Conservation (phyloP, 2,329 filamentous ascomycete species). For the Neospermospora avenae region DNA sequence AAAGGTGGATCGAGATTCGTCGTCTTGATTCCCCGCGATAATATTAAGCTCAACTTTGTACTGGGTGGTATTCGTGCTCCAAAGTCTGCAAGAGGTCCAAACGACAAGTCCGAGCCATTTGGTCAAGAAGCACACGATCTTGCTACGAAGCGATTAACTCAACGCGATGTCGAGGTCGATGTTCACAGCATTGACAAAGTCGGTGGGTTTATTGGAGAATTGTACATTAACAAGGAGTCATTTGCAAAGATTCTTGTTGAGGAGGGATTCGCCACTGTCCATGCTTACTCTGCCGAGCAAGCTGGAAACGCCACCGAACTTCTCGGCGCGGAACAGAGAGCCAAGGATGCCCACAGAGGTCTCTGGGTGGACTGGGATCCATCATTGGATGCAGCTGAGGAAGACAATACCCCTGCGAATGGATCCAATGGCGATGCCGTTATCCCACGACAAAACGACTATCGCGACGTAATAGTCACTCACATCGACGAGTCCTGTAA, state of each 20-base stretch:
- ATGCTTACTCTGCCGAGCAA: slow-evolving; percentile 94
- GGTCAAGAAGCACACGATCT: slow-evolving; percentile 93
- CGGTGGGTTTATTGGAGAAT: slow-evolving; percentile 91
- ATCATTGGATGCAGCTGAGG: slow-evolving; percentile 69
- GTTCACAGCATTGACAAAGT: slow-evolving; percentile 94
- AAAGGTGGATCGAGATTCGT: slow-evolving; percentile 96
- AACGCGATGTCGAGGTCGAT: slow-evolving; percentile 94
- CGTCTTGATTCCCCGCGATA: slow-evolving; percentile 85
- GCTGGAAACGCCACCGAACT: slow-evolving; percentile 85
- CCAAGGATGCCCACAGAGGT: slow-evolving; percentile 84
- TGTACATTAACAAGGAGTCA: slow-evolving; percentile 93
- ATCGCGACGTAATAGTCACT: slow-evolving; percentile 90
- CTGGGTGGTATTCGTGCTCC: slow-evolving; percentile 90
- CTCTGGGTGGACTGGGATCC: slow-evolving; percentile 96
- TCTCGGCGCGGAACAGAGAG: slow-evolving; percentile 79
- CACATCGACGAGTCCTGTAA: slow-evolving; percentile 79
- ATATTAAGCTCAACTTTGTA: slow-evolving; percentile 91
- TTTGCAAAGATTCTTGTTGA: slow-evolving; percentile 92
- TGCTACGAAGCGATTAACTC: slow-evolving; percentile 81
- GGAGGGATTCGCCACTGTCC: slow-evolving; percentile 88
- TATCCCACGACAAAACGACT: slow-evolving; percentile 71
- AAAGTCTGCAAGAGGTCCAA: slow-evolving; percentile 72
- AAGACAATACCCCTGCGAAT: slow-evolving; percentile 49
- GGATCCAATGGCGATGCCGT: slow-evolving; percentile 51
- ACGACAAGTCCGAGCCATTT: slow-evolving; percentile 85